These are phyloP conservation scores for Globisporangium heterothallicum DNA, from an alignment of 352 stramenopile species.

Conservation along the genomic window DNA sequence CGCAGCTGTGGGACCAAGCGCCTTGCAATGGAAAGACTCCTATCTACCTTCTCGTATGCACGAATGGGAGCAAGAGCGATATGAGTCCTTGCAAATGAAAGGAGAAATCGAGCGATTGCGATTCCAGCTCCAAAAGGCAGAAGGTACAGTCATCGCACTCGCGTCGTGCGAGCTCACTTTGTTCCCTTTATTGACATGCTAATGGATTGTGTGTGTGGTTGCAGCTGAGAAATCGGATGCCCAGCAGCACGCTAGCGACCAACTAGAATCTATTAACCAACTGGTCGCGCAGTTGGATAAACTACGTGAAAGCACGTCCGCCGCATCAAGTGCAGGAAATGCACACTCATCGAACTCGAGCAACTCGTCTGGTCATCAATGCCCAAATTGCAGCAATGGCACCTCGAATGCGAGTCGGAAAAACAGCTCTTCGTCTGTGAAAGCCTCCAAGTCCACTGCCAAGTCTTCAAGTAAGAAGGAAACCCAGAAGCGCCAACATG, in stretches of 20 bases:
- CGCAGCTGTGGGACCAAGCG: conserved; percentile 50
- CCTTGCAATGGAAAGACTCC: conserved; percentile 69
- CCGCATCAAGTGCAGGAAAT: not conserved
- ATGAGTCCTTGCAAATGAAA: conserved; percentile 70
- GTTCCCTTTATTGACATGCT: not conserved
- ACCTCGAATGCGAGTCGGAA: conserved; percentile 1
- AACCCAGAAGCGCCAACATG: conserved; percentile 17
- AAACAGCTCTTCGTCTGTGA: conserved; percentile 15
- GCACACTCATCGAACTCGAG: not conserved
- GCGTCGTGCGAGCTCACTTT: not conserved
- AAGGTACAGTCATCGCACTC: conserved; percentile 33
- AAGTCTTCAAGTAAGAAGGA: conserved; percentile 19
- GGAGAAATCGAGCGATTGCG: conserved; percentile 70
- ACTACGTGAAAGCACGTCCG: conserved; percentile 34
- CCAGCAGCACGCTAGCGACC: conserved; percentile 67
- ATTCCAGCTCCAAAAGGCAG: conserved; percentile 64
- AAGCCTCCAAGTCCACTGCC: conserved; percentile 17
- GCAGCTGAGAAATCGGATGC: conserved; percentile 71
- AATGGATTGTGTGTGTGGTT: not conserved
- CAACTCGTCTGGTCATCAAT: conserved; percentile 19
- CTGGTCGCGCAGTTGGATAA: conserved; percentile 75
- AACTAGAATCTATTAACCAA: conserved; percentile 80
- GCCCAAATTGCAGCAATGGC: conserved; percentile 29
- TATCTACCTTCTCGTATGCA: conserved; percentile 66
- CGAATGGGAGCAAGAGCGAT: conserved; percentile 75